Conservation (phyloP, 2,329 filamentous ascomycete species). For the Claviceps monticola region DNA sequence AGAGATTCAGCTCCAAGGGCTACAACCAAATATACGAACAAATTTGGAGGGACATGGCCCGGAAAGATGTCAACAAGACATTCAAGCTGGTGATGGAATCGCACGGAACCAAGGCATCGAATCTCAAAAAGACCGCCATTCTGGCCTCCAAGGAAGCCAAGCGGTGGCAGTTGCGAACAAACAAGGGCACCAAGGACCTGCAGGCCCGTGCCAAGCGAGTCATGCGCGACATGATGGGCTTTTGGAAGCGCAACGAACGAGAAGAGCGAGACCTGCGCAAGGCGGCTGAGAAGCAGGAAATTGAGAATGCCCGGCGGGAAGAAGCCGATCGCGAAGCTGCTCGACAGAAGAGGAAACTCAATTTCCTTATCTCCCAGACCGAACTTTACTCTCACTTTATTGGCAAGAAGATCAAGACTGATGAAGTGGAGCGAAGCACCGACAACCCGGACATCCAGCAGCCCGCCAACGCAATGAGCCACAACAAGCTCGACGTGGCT, state of each 20-base stretch:
- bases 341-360: conserved; percentile 94
- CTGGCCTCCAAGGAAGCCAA: conserved; percentile 94
- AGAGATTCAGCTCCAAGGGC: conserved; percentile 71
- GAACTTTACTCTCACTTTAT: conserved; percentile 99
- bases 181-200: conserved; percentile 96
- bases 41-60: conserved; percentile 88
- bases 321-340: conserved; percentile 97
- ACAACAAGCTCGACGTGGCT: conserved; percentile 33
- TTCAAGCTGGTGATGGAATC: conserved; percentile 80
- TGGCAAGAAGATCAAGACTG: conserved; percentile 96
- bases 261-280: conserved; percentile 92
- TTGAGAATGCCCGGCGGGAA: conserved; percentile 91
- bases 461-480: conserved; percentile 26
- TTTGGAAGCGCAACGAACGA: conserved; percentile 98
- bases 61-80: conserved; percentile 87
- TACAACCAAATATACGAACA: conserved; percentile 97
- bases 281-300: conserved; percentile 85
- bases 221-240: conserved; percentile 99
- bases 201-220: conserved; percentile 93
- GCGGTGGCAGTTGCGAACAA: conserved; percentile 92
- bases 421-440: conserved; percentile 82
- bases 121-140: conserved; percentile 93
- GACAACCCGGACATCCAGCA: conserved; percentile 61
- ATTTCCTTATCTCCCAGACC: conserved; percentile 97
- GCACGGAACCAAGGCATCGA: conserved; percentile 77